Conservation (phyloP, 176 grass and related monocot species). For the Musa acuminata region DNA sequence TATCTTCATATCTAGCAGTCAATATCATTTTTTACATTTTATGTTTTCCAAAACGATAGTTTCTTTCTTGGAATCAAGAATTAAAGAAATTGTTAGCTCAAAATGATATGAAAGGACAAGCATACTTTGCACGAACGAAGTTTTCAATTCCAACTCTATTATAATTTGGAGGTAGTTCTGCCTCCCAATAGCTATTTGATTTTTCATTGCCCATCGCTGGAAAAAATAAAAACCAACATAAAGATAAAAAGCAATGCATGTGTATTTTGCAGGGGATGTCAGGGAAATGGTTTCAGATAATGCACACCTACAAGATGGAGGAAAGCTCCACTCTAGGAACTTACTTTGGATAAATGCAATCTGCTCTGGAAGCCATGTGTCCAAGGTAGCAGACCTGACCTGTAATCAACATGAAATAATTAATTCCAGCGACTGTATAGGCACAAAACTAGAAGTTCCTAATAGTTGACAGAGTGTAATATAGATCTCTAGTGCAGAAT, state of each 20-base stretch:
- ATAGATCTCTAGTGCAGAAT: no score
- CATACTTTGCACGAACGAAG: conserved; percentile 65
- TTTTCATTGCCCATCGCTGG: conserved; percentile 95
- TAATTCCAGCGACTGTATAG: background rate
- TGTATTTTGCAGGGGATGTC: no score
- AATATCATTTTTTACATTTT: background rate
- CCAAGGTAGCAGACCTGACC: conserved; percentile 89
- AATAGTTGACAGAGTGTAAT: background rate
- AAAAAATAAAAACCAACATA: background rate
- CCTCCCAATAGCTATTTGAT: conserved; percentile 88
- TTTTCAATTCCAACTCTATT: conserved; percentile 97
- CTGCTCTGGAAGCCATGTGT: conserved; percentile 97
- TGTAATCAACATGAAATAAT: conserved; percentile 19
- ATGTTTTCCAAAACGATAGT: no score
- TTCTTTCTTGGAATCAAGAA: no score
- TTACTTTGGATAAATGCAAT: conserved; percentile 96
- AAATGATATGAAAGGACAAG: background rate
- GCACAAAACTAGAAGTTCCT: background rate
- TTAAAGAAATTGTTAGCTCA: background rate
- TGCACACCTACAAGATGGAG: no score
- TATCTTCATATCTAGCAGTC: conserved; percentile 75
- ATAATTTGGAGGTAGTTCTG: conserved; percentile 86
- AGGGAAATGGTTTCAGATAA: no score
- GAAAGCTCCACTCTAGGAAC: background rate
- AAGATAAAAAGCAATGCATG: background rate